Evolutionary conservation across 306 rosid genomes (phyloP), one percentile per base, ranked within the genome.

Genomic region (Adenanthera pavonina): DNA sequence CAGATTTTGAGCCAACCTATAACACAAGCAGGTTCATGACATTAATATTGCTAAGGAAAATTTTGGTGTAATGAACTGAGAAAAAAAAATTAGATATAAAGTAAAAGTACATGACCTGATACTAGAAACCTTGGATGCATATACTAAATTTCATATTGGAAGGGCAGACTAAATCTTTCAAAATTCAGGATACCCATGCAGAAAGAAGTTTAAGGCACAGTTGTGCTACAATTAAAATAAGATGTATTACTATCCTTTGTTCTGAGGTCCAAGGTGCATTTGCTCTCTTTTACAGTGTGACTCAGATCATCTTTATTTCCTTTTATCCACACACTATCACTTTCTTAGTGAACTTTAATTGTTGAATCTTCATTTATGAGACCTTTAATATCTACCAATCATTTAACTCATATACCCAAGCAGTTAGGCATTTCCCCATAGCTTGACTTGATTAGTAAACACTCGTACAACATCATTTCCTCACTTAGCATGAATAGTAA

Each of bases 1-100:
- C 99, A 8, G 99, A 93, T 88, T 86, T 92, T 44, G 98, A 93
- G 64, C 99, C 99, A 85, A 93, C 99, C 99, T 95, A 77, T 77
- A 81, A 82, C 74, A 82, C 46, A 59, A 75, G 48, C 75, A 78
- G 25, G 47, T 17, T 56, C 60, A 56, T 74, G 7, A 56, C 68
- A 59, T 77, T 60, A 43, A 41, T 56, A 20, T 61, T 69, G 33
- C 40, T 52, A 5, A 78, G 67, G 34, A 83, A 68, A 2, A 73
- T 77, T 34, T 77, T 6, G 67, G 72, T 79, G 41, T 34, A 38
- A 75, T 9, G 41, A 59, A 65, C 40, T 44, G 6, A 78, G 9
- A 2, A 16, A 60, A 25, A 25, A 57, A 51, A 35, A 46, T 16
- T n/a, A 47, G 56, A 30, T 30, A 49, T 30, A 41, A 54, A 33